These are phyloP conservation scores for Cucurbita ficifolia DNA, from an alignment of 306 rosid genomes.

Conservation along the genomic window DNA sequence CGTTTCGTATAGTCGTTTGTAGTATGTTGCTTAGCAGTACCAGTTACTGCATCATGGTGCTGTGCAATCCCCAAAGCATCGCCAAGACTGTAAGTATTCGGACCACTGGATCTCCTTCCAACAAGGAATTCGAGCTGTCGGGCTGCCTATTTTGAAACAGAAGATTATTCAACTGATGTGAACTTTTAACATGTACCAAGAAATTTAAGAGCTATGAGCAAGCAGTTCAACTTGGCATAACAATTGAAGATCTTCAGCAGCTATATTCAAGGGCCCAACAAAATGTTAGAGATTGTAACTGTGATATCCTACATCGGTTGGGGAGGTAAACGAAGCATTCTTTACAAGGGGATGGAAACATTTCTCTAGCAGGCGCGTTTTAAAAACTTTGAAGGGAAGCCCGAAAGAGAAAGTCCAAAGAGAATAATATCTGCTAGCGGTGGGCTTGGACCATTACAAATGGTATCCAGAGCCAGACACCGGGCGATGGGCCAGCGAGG, in stretches of 20 bases:
- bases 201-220: neutral
- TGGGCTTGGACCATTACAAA: too few relatives aligned
- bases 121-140: constrained; percentile 58
- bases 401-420: too few relatives aligned
- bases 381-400: too few relatives aligned
- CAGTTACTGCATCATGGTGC: constrained; percentile 79
- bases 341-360: too few relatives aligned
- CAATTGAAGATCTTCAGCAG: neutral
- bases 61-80: constrained; percentile 79
- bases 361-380: too few relatives aligned
- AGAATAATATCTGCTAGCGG: too few relatives aligned
- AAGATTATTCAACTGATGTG: neutral
- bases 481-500: too few relatives aligned
- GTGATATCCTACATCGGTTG: too few relatives aligned
- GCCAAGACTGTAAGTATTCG: constrained; percentile 35
- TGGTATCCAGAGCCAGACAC: too few relatives aligned
- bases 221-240: neutral
- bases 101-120: constrained; percentile 24
- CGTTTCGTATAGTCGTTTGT: constrained; percentile 80
- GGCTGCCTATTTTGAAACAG: constrained; percentile 36
- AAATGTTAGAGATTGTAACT: neutral
- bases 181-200: neutral
- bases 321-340: too few relatives aligned
- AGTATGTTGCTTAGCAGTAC: constrained; percentile 79
- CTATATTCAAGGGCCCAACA: neutral